Conservation (phyloP, 2,329 filamentous ascomycete species). For the Ilyonectria robusta region DNA sequence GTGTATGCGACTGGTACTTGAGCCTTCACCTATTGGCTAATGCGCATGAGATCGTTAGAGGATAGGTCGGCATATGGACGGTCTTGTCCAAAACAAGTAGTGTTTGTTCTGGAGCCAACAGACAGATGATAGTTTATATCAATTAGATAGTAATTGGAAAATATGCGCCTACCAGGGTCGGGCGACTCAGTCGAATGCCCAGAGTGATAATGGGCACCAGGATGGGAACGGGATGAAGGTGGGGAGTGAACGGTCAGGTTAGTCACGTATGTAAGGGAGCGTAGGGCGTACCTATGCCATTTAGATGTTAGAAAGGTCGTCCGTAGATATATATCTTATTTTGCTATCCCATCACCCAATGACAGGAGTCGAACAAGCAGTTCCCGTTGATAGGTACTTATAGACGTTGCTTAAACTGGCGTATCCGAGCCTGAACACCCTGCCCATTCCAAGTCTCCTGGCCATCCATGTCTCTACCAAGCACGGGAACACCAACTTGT, state of each 20-base stretch:
- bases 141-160: too few species aligned
- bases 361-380: not conserved
- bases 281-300: not conserved
- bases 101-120: too few species aligned
- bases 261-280: not conserved
- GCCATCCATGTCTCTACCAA: constrained; percentile 62
- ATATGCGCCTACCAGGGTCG: too few species aligned
- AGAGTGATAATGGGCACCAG: too few species aligned
- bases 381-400: constrained; percentile 28
- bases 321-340: not conserved
- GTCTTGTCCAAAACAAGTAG: too few species aligned
- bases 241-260: not conserved
- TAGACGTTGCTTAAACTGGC: constrained; percentile 63
- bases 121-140: too few species aligned
- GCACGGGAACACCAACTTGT: constrained; percentile 85
- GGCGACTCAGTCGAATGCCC: too few species aligned
- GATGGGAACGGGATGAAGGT: not conserved
- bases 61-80: too few species aligned
- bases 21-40: too few species aligned
- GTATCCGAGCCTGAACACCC: constrained; percentile 65
- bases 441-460: constrained; percentile 75
- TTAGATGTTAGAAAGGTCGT: constrained; percentile 11
- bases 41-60: too few species aligned
- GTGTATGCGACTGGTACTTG: too few species aligned
- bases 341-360: constrained; percentile 28